phyloP scores from a whole-genome alignment of 2,329 filamentous ascomycete genomes.

The Grosmannia penicillata region DNA sequence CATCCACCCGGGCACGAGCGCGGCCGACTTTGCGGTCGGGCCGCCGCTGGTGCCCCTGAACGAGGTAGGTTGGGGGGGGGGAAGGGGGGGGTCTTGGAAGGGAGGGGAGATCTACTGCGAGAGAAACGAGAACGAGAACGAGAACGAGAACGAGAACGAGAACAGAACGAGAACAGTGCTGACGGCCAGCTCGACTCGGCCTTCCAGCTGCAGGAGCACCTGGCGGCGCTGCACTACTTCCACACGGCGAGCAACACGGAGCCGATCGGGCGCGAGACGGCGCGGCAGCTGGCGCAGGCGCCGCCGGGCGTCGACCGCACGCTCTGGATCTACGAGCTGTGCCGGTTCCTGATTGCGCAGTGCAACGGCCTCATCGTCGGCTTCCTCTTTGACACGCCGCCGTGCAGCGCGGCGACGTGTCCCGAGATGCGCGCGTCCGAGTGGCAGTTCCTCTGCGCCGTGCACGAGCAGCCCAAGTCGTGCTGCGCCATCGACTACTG shows the following conservation, averaged over 20 bases:
- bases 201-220: conserved; percentile 93
- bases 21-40: conserved; percentile 84
- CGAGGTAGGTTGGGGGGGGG: conserved; percentile 45
- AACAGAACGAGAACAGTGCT: too few relatives aligned
- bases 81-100: not conserved
- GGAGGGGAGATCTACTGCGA: too few relatives aligned
- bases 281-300: conserved; percentile 60
- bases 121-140: too few relatives aligned
- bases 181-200: conserved; percentile 71
- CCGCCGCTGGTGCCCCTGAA: conserved; percentile 75
- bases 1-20: conserved; percentile 83
- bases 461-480: conserved; percentile 89
- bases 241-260: conserved; percentile 54
- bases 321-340: conserved; percentile 95
- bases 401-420: conserved; percentile 79
- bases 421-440: conserved; percentile 97
- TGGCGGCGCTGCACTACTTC: conserved; percentile 79
- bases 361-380: conserved; percentile 86
- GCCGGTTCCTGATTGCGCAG: conserved; percentile 86
- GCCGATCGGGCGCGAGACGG: conserved; percentile 63
- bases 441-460: conserved; percentile 97
- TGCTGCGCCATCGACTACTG: conserved; percentile 99
- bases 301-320: conserved; percentile 72
- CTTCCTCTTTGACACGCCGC: conserved; percentile 79
- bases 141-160: not conserved